Conservation (phyloP, 176 grass and related monocot genomes). For the Guadua angustifolia region DNA sequence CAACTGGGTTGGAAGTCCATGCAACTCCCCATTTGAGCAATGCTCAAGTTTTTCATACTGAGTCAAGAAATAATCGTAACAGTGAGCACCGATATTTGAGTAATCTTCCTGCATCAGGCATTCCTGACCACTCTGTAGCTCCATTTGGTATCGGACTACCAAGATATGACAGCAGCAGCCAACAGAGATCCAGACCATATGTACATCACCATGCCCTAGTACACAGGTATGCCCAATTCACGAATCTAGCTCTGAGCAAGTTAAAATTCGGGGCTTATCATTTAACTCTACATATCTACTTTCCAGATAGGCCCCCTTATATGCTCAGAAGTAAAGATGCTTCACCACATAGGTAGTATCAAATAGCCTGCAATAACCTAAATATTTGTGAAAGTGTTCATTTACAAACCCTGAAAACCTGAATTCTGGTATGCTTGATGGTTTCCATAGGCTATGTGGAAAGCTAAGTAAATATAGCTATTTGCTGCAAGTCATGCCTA, state of each 20-base stretch:
- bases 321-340: constrained; percentile 17
- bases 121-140: constrained; percentile 59
- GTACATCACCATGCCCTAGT: constrained; percentile 67
- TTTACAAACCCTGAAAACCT: constrained; percentile 10
- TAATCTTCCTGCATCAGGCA: constrained; percentile 68
- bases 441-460: constrained; percentile 9
- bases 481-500: neutral
- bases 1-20: constrained; percentile 60
- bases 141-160: constrained; percentile 65
- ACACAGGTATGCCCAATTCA: constrained; percentile 61
- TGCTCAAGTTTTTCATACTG: constrained; percentile 55
- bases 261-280: neutral
- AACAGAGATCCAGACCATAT: constrained; percentile 72
- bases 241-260: constrained; percentile 25
- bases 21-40: constrained; percentile 57
- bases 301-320: constrained; percentile 16
- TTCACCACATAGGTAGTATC: neutral
- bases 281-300: constrained; percentile 14
- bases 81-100: constrained; percentile 64
- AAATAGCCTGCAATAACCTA: constrained; percentile 18
- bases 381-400: constrained; percentile 13
- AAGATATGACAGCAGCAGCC: constrained; percentile 68
- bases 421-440: constrained; percentile 32
- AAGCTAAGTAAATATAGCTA: constrained; percentile 25
- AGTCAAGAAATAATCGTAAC: constrained; percentile 71